Base-by-base conservation (phyloP, 179 eudicot genomes). In the Carnegiea gigantea region DNA sequence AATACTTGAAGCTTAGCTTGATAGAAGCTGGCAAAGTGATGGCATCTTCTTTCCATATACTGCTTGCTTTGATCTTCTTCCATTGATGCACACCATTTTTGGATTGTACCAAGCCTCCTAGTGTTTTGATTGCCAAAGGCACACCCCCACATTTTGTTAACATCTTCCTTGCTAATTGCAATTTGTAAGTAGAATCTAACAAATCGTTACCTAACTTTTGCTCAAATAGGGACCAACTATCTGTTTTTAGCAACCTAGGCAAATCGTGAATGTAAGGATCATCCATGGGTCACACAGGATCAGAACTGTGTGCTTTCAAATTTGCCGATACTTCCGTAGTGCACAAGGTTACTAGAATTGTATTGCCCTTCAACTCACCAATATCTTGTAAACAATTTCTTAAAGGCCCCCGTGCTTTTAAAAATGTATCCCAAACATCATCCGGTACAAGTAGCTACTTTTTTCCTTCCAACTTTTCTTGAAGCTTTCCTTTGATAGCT, bases 371-470 rank as follows among this genome's bases (percentile, higher is more conserved):
- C 5, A 85, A 77, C 17, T 82, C 81, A 11, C 79, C 74, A 72
- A 83, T 71, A 23, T 57, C 79, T 1, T 54, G 74, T 65, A 85
- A 49, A 18, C 44, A 64, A 43, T 53, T 57, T 53, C 33, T 54
- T 21, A 86, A n/a, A 3, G 62, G 17, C 38, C 80, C 78, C 68
- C 68, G 23, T 23, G 20, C 20, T 1, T 18, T 70, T 14, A 12
- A 20, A 28, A 67, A 67, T 28, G 40, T 67, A 0, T 12, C 20
- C 82, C 88, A 86, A 1, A 86, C 84, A 80, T 86, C 82, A 78
- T 86, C 85, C 38, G 80, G 77, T 17, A 83, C 86, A 57, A 86
- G 79, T 40, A 86, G 40, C 74, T 71, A 83, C 73, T 51, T 81
- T 9, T 30, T 65, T 17, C 71, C 72, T 36, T 33, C 38, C 59